Base-by-base conservation (phyloP, 192 early-diverging fungal species). In the Chytriomyces sp. region DNA sequence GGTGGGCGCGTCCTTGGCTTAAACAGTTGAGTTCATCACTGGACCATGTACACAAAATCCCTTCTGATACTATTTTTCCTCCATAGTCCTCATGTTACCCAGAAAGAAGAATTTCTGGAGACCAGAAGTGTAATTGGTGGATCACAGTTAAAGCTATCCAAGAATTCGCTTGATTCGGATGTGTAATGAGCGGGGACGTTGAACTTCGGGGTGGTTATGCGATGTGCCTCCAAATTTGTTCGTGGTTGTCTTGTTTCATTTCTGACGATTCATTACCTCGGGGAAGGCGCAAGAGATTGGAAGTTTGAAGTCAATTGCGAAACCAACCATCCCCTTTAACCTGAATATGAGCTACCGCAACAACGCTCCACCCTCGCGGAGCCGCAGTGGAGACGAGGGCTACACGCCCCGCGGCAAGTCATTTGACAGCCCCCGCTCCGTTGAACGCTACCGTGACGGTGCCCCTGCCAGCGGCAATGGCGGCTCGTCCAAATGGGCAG, bases 401-500 rank as follows among this genome's bases (percentile, higher is more conserved):
- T 49, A 49, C 59, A 53, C 19, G 28, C 14, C 19, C 52, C n/a
- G 49, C 44, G 49, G 40, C 44, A 32, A 63, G 12, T 7, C 17
- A 2, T 25, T 30, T 32, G 44, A 60, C 38, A 6, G 49, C 26
- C 10, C 14, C 12, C 36, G 70, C 22, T 69, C 53, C 4, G 8
- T 10, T 19, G 61, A 53, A 32, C 39, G 72, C 34, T 62, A 49
- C 41, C 17, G 33, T 14, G 2, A 34, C 2, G 39, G 17, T 52
- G 22, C 37, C 52, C 39, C 39, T 1, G 31, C 10, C 5, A 33
- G 64, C 25, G 70, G 70, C 17, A 36, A 55, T 61, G 72, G 72
- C 14, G 72, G 72, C 40, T 26, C 39, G 10, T 22, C 41, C 25
- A 73, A 73, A 37, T 73, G 72, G 72, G 72, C 72, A 8, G 28